These are phyloP conservation scores for Hypoxylon perforatum DNA, from an alignment of 495 filamentous ascomycete species.

Conservation along the genomic window DNA sequence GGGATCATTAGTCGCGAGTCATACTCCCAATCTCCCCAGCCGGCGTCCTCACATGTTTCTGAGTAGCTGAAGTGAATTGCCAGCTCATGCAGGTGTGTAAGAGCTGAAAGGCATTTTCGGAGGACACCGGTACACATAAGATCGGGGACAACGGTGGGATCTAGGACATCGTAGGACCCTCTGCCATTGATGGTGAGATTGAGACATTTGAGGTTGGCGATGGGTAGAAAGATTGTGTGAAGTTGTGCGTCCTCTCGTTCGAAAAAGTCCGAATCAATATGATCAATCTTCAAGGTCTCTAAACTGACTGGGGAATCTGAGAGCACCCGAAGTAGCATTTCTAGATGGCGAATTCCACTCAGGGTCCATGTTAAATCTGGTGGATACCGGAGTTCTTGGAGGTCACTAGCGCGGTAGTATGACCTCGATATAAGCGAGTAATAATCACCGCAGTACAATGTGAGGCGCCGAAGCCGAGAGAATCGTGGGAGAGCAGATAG, in stretches of 20 bases:
- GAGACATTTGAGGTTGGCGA: slow-evolving; percentile 22
- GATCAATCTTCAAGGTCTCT: slow-evolving; percentile 8
- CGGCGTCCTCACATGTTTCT: too few relatives aligned
- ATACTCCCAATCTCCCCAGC: too few relatives aligned
- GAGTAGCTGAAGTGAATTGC: neutral
- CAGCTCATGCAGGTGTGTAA: neutral
- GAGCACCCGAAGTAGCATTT: neutral
- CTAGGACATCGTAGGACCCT: neutral
- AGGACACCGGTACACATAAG: slow-evolving; percentile 2
- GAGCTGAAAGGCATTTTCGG: neutral
- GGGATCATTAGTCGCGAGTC: neutral
- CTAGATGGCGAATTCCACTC: slow-evolving; percentile 6
- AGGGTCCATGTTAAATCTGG: neutral
- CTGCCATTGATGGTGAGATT: neutral
- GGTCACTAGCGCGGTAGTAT: neutral
- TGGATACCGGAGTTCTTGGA: neutral
- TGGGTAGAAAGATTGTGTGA: slow-evolving; percentile 7
- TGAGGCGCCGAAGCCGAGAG: neutral
- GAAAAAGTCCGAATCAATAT: neutral
- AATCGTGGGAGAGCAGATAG: neutral
- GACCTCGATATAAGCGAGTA: neutral
- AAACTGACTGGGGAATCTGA: neutral
- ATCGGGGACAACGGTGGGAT: neutral
- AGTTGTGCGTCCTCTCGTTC: slow-evolving; percentile 9
- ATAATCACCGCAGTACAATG: neutral